Evolutionary conservation across 108 stramenopile genomes (phyloP), one percentile per base, ranked within the genome.

Genomic region (Seminavis robusta): DNA sequence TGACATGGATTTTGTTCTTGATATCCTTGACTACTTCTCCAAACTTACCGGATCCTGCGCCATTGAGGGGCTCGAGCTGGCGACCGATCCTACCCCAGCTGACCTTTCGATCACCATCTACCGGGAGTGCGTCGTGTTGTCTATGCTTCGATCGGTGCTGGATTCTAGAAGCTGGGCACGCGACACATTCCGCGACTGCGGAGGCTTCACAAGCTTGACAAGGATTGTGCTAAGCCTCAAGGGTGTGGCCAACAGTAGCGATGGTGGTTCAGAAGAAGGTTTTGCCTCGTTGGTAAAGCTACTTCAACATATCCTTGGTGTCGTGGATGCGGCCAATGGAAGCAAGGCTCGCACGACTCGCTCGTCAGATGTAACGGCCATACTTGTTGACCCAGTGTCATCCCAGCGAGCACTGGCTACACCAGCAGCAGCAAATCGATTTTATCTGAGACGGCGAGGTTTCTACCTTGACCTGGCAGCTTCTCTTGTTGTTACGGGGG

Each of bases 391-490:
- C 56, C 67, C 67, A 9, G 41, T 67, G 30, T 73, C 74, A 23
- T 69, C 71, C 6, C 63, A 68, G 43, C 61, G 59, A 8, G 47
- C 79, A 3, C 49, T 65, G 1, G 52, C 49, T 3, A 66, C 43
- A 23, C 64, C 84, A 4, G 51, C 69, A 13, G 53, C 76, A 4
- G 29, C 47, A 4, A 91, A 91, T 65, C 76, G 84, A 28, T 51
- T 69, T 13, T 84, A 76, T 41, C 61, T 92, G 17, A 69, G 80
- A 45, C 65, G 58, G 23, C 67, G 73, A 26, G 74, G 70, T 24
- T 92, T 88, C 60, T 92, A 92, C 40, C 68, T 83, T n/a, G 84
- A 82, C 45, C 67, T 92, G 54, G 86, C 86, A 7, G 60, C 69
- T 56, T 76, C 82, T 15, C 79, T 88, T 29, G 64, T 73, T 17